Base-by-base conservation (phyloP, 2,329 filamentous ascomycete genomes). In the Aaosphaeria arxii region DNA sequence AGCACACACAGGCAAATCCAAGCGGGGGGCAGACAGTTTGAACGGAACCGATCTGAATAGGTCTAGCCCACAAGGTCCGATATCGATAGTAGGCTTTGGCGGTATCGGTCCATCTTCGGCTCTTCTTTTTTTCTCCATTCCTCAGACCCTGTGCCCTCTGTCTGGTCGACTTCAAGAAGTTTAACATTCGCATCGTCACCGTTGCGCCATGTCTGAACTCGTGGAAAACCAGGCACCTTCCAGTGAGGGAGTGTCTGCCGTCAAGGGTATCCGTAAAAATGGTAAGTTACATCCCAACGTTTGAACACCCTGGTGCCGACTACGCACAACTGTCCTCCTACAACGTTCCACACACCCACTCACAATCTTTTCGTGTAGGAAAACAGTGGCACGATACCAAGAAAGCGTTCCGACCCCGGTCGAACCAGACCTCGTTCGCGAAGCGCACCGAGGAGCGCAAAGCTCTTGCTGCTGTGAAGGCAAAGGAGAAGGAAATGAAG, bases 311-410 rank as follows among this genome's bases (percentile, higher is more conserved):
- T 9, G 24, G 39, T n/a, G 11, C 7, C 9, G 17, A 7, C 17
- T 40, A 40, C 11, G 11, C 30, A 39, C 31, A 56, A 47, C 46
- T 38, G 43, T 40, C 40, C 17, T 24, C 17, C 17, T 24, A 24
- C 17, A 24, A 24, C 17, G 17, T 24, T 24, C 17, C 17, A 17
- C 49, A 55, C 41, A 32, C 48, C 28, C 54, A 45, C 17, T 24
- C 17, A 24, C 17, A 24, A 24, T 24, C 2, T 24, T 24, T 24
- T 24, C 17, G 17, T 46, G 40, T 66, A 96, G 94, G 94, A 68
- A 96, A 97, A 77, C 89, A 95, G 76, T 99, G 94, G 94, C 91
- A 95, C 69, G 77, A 80, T 45, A 78, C 82, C 30, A 92, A 91
- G 69, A 88, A 86, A 54, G 84, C 94, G 1, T 97, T 97, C 72